These are phyloP conservation scores for Diaporthe destruens DNA, from an alignment of 2,329 filamentous ascomycete genomes.

Conservation along the genomic window DNA sequence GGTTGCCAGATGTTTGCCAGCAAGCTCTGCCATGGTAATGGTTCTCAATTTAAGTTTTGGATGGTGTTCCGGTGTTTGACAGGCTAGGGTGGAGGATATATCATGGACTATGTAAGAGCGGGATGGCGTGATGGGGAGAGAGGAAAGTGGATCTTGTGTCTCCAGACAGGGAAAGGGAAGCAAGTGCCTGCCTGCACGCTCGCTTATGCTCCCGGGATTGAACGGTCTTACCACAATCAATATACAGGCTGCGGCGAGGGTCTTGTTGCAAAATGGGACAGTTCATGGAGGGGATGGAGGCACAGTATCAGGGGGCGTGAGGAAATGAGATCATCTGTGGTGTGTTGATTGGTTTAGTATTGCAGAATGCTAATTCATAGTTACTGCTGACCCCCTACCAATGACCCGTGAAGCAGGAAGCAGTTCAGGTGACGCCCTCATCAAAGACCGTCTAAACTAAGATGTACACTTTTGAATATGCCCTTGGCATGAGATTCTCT, in stretches of 20 bases:
- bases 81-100: background rate
- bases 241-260: too few relatives aligned
- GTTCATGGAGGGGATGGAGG: background rate
- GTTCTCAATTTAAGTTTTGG: background rate
- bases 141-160: background rate
- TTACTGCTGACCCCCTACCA: background rate
- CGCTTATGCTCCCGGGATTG: background rate
- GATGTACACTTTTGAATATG: background rate
- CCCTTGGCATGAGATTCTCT: background rate
- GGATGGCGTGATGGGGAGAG: background rate
- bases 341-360: background rate
- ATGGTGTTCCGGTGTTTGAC: too few relatives aligned
- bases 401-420: background rate
- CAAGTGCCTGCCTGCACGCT: background rate
- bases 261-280: background rate
- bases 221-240: background rate
- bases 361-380: conserved; percentile 1
- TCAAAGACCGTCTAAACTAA: background rate
- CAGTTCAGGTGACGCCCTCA: background rate
- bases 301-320: background rate
- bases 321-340: background rate
- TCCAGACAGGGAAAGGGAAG: background rate
- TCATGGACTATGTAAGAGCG: background rate
- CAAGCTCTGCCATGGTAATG: background rate
- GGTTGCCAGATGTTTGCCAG: background rate